These are phyloP conservation scores for Phoma sp. DNA, from an alignment of 2,329 filamentous ascomycete genomes.

Conservation along the genomic window DNA sequence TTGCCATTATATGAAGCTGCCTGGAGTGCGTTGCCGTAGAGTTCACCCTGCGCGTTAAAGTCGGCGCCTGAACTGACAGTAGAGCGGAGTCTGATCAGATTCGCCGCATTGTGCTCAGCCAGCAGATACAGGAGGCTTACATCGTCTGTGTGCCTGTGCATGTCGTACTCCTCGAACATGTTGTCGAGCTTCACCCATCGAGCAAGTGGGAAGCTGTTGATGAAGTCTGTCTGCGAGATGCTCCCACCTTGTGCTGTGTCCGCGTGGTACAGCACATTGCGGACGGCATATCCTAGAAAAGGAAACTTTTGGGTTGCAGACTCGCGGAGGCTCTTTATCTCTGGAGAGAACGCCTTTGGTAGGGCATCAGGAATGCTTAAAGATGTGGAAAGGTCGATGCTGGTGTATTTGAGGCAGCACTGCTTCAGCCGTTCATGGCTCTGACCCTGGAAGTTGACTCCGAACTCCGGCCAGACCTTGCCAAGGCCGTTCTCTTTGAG, in stretches of 20 bases:
- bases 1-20: no score
- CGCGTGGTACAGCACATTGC: constrained; percentile 52
- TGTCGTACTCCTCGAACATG: constrained; percentile 32
- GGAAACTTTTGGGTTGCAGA: constrained; percentile 40
- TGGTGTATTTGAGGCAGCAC: constrained; percentile 53
- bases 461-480: constrained; percentile 42
- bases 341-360: background rate
- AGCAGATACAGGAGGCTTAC: no score
- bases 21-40: no score
- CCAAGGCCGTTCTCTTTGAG: constrained; percentile 44
- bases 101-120: no score
- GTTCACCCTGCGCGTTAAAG: no score
- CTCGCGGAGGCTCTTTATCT: background rate
- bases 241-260: constrained; percentile 41
- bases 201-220: constrained; percentile 30
- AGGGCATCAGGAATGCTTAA: background rate
- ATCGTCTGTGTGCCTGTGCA: constrained; percentile 15
- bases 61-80: no score
- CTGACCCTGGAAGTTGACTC: constrained; percentile 37
- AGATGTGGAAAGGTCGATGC: constrained; percentile 16
- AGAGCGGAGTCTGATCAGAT: no score
- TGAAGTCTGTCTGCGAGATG: constrained; percentile 26
- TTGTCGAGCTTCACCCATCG: constrained; percentile 44
- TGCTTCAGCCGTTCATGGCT: constrained; percentile 52
- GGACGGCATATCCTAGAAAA: constrained; percentile 57